Evolutionary conservation across 441 rosid species (phyloP).

Genomic region (Raphanus hybrid): DNA sequence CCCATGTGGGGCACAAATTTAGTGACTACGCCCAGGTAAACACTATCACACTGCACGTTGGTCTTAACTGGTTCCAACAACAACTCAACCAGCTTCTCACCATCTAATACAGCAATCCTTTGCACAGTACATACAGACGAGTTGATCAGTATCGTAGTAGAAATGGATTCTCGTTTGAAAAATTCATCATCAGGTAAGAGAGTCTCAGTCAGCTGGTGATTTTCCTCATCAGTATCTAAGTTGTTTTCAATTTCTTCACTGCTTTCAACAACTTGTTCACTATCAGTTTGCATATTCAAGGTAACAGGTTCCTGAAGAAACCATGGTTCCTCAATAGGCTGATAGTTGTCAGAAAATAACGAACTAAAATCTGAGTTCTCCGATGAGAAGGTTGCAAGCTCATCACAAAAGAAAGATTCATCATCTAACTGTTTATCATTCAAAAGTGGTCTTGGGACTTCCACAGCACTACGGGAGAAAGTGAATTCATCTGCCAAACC

Average conservation of each 20-base stretch:
- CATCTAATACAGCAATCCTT: slow-evolving; percentile 94
- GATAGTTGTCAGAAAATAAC: slow-evolving; percentile 55
- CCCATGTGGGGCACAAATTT: slow-evolving; percentile 96
- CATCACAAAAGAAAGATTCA: slow-evolving; percentile 42
- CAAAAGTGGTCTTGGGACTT: slow-evolving; percentile 45
- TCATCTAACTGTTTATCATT: slow-evolving; percentile 47
- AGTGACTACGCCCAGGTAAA: slow-evolving; percentile 82
- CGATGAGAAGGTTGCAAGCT: slow-evolving; percentile 37
- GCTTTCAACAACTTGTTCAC: slow-evolving; percentile 37
- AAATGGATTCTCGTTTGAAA: slow-evolving; percentile 54
- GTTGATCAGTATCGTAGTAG: slow-evolving; percentile 75
- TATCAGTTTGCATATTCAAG: slow-evolving; percentile 44
- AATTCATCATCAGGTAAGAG: slow-evolving; percentile 53
- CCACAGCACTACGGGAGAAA: slow-evolving; percentile 39
- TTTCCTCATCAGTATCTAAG: slow-evolving; percentile 45
- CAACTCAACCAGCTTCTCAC: slow-evolving; percentile 86
- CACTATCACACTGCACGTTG: slow-evolving; percentile 88
- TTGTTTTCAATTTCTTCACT: slow-evolving; percentile 39
- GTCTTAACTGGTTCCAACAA: slow-evolving; percentile 91
- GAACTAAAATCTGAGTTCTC: slow-evolving; percentile 41
- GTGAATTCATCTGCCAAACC: slow-evolving; percentile 83
- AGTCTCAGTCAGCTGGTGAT: slow-evolving; percentile 48
- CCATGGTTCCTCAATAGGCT: slow-evolving; percentile 97
- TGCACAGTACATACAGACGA: slow-evolving; percentile 97
- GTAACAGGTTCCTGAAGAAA: slow-evolving; percentile 48